Base-by-base conservation (phyloP, 1,284 basidiomycete genomes). In the Anthracocystis panici-leucophaei region DNA sequence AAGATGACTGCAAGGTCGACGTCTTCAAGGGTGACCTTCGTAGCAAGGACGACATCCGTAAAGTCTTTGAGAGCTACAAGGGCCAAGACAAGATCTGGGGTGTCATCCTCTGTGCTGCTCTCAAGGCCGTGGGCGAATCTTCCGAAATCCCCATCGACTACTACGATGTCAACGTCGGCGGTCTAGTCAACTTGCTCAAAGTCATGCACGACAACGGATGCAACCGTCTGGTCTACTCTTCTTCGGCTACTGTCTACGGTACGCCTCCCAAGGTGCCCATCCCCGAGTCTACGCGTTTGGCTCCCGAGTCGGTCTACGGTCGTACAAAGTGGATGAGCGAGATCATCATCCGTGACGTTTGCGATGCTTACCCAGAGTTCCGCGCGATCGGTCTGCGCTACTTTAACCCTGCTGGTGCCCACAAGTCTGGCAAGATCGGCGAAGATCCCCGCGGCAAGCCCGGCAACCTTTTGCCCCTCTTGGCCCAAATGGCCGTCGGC, bases 61-160 rank as follows among this genome's bases (percentile, higher is more conserved):
- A 70, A 23, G 77, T 75, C 35, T 85, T 84, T 59, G 66, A 67
- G 9, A 57, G 66, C 49, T 84, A 82, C 73, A 31, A 63, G 35
- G 77, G 58, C 35, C 56, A 78, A 21, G 82, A 83, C 66, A 76
- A 71, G 54, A 94, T 99, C 80, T 97, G 94, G 92, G 96, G 94
- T 64, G 94, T 97, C 51, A 89, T 99, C 70, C 97, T 99, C 86
- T 91, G 98, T 66, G 97, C 96, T 23, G 97, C 97, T 4, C 92
- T 94, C 88, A 99, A 99, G 88, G 95, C 96, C 16, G 97, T 99
- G 29, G 97, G 97, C 56, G 97, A 99, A 87, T 95, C 93, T n/a
- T 92, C 91, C 27, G 93, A 97, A 87, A 91, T 94, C 65, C 97
- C 97, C 14, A 87, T 99, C 84, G 90, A 91, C 62, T 85, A 85